Conservation (phyloP, 495 filamentous ascomycete genomes). For the Clohesyomyces aquaticus region DNA sequence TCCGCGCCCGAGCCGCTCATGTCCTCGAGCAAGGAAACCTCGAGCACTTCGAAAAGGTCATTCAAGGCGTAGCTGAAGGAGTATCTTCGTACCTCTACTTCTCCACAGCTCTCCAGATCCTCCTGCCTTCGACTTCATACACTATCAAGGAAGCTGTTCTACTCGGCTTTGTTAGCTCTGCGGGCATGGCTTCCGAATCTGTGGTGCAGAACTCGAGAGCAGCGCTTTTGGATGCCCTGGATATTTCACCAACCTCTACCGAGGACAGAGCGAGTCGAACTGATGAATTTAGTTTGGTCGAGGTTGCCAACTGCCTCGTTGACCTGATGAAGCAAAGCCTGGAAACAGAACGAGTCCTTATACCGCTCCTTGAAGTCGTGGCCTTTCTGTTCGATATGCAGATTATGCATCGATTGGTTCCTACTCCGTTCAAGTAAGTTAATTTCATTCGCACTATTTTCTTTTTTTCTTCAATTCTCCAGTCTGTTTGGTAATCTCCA, state of each 20-base stretch:
- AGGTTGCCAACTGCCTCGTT: slow-evolving; percentile 51
- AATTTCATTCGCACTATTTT: no score
- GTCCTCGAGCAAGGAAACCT: slow-evolving; percentile 29
- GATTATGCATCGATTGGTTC: slow-evolving; percentile 43
- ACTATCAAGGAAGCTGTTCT: slow-evolving; percentile 54
- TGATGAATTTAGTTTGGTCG: slow-evolving; percentile 41
- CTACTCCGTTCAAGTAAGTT: slow-evolving; percentile 41
- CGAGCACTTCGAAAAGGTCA: slow-evolving; percentile 13
- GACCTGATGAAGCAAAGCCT: slow-evolving; percentile 54
- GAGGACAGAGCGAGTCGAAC: not conserved
- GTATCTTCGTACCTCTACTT: slow-evolving; percentile 48
- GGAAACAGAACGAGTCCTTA: slow-evolving; percentile 67
- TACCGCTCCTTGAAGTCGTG: slow-evolving; percentile 74
- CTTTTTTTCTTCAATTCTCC: no score
- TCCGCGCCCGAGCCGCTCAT: slow-evolving; percentile 69
- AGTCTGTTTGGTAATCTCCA: no score
- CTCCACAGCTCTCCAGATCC: slow-evolving; percentile 21
- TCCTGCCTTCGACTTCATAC: slow-evolving; percentile 42
- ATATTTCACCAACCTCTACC: slow-evolving; percentile 41
- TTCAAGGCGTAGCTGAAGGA: slow-evolving; percentile 13
- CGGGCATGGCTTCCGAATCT: slow-evolving; percentile 81
- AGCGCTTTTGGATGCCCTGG: slow-evolving; percentile 59
- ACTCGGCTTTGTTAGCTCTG: slow-evolving; percentile 78
- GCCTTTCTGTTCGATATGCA: slow-evolving; percentile 72
- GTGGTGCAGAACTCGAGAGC: slow-evolving; percentile 73